phyloP scores from a whole-genome alignment of 108 stramenopile species.

The Cyclostephanos tholiformis region DNA sequence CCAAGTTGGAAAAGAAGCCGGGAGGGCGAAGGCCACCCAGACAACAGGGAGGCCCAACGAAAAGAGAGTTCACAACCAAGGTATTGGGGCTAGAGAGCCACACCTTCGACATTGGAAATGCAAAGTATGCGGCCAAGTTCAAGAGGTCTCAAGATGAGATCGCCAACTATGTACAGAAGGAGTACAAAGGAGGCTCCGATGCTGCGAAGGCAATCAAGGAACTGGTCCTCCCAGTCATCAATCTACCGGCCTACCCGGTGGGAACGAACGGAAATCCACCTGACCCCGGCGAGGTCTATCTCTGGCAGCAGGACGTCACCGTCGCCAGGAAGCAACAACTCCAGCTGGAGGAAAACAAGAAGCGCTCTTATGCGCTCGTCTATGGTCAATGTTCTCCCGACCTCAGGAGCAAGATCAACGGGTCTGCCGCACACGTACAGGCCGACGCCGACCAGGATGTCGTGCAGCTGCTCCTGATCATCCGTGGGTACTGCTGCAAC shows the following conservation, averaged over 20 bases:
- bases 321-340: not conserved
- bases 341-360: slow-evolving; percentile 3
- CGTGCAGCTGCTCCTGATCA: slow-evolving; percentile 7
- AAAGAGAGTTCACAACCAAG: not conserved
- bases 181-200: not conserved
- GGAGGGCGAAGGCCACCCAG: too few species aligned
- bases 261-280: not conserved
- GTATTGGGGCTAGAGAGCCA: not conserved
- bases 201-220: slow-evolving; percentile 8
- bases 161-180: slow-evolving; percentile 4
- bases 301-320: not conserved
- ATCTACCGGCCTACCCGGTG: not conserved
- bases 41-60: too few species aligned
- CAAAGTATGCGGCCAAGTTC: slow-evolving; percentile 5
- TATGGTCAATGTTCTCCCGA: not conserved
- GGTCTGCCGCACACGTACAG: not conserved
- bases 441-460: slow-evolving; percentile 2
- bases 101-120: slow-evolving; percentile 1
- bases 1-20: too few species aligned
- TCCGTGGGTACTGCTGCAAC: slow-evolving; percentile 5
- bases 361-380: not conserved
- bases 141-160: not conserved
- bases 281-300: not conserved
- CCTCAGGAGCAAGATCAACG: not conserved
- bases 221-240: not conserved